Conservation (phyloP, 1,284 basidiomycete species). For the Mycena sp. region DNA sequence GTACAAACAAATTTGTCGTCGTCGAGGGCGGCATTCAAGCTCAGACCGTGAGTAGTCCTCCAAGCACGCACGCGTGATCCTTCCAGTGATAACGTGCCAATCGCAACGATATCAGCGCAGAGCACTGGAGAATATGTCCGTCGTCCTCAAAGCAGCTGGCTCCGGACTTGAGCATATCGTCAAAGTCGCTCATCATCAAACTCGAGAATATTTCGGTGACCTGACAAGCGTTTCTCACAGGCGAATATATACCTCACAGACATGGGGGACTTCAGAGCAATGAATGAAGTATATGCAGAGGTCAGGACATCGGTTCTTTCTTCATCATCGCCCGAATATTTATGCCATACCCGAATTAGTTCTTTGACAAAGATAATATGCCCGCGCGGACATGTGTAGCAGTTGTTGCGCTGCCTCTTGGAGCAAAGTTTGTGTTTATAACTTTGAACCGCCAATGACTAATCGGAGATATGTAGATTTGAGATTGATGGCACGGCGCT, state of each 20-base stretch:
- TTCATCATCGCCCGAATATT: neutral
- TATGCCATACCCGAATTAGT: constrained; percentile 44
- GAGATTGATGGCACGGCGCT: constrained; percentile 76
- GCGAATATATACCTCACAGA: constrained; percentile 67
- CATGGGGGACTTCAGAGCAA: constrained; percentile 58
- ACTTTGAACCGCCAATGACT: neutral
- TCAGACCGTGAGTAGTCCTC: constrained; percentile 54
- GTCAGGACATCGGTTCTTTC: constrained; percentile 37
- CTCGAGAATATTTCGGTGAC: neutral
- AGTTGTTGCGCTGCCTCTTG: constrained; percentile 64
- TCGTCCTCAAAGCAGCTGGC: constrained; percentile 68
- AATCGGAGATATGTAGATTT: constrained; percentile 39
- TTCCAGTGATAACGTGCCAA: no score
- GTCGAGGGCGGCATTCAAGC: constrained; percentile 62
- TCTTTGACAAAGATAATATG: constrained; percentile 58
- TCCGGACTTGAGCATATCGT: constrained; percentile 65
- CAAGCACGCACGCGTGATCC: no score
- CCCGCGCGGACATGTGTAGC: constrained; percentile 76
- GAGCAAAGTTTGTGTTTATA: constrained; percentile 21
- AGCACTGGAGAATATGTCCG: constrained; percentile 66
- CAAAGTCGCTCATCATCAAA: constrained; percentile 49
- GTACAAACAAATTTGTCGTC: constrained; percentile 56
- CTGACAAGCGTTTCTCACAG: neutral
- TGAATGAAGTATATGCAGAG: constrained; percentile 65
- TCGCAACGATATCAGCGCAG: constrained; percentile 50